Percentiles rank a stretch among this genome's conserved stretches.
phyloP scores from a whole-genome alignment of 192 early-diverging fungal genomes.

The Dissophora globulifera region DNA sequence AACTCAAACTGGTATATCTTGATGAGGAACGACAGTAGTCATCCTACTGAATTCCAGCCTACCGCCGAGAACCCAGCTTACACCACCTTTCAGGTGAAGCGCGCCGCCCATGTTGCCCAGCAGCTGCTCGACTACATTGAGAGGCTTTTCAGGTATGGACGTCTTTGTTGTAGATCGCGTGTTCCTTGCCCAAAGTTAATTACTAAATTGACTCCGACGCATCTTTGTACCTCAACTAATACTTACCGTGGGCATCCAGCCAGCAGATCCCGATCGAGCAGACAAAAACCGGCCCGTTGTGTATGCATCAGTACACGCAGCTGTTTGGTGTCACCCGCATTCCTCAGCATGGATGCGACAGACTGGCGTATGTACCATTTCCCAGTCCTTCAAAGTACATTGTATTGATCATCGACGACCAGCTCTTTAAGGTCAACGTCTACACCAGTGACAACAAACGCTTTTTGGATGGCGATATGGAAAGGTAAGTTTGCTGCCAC shows the following conservation, averaged over 20 bases:
- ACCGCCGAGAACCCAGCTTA: conserved; percentile 60
- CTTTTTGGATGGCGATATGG: conserved; percentile 73
- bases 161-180: too few relatives aligned
- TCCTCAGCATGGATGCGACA: conserved; percentile 80
- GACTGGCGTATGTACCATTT: conserved; percentile 63
- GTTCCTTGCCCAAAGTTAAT: too few relatives aligned
- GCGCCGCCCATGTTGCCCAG: conserved; percentile 80
- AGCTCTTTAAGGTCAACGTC: conserved; percentile 80
- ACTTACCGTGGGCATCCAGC: not conserved
- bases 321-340: conserved; percentile 86
- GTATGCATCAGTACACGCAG: conserved; percentile 89
- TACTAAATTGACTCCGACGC: too few relatives aligned
- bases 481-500: conserved; percentile 59
- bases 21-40: conserved; percentile 69
- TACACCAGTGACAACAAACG: conserved; percentile 69
- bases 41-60: conserved; percentile 56
- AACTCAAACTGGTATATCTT: conserved; percentile 92
- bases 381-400: conserved; percentile 66
- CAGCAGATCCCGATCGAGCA: conserved; percentile 68
- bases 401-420: conserved; percentile 76
- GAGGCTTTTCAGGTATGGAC: conserved; percentile 68
- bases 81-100: conserved; percentile 79
- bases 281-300: conserved; percentile 72
- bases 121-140: conserved; percentile 82
- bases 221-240: not conserved